Evolutionary conservation across 2,329 filamentous ascomycete genomes (phyloP), one percentile per base, ranked within the genome.

Genomic region (Metarhizium brunneum): DNA sequence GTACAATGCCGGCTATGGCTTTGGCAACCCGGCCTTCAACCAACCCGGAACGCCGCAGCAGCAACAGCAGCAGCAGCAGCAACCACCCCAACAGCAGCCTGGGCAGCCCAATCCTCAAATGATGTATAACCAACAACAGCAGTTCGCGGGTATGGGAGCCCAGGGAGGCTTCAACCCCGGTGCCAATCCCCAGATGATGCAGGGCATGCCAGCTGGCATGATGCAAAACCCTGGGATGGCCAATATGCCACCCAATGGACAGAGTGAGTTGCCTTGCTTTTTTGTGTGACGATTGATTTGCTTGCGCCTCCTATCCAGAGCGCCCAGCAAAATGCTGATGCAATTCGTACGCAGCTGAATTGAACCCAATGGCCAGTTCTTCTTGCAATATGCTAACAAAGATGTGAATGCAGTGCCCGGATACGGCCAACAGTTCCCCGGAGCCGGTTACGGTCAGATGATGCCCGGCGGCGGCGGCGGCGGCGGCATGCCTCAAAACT

Each of bases 141-240:
- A 80, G 70, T 83, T 78, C 62, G 71, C 76, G 53, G 70, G 68
- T 63, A 81, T 83, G 78, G 72, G 70, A 54, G 70, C 73, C 56
- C 79, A 81, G 65, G 72, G 71, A 57, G 70, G 67, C 59, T 83
- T 81, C 62, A 73, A 73, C 52, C 75, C 74, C 50, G 76, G 73
- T 60, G 75, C 76, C 53, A 81, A 78, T 61, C 71, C 75, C 54
- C 71, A 79, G 69, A 81, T 83, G 78, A 81, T 81, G 74, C 70
- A 73, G 52, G 75, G 72, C 60, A 77, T 76, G 45, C 75, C 77
- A 70, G 76, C 73, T 69, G 80, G 76, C 65, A 84, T 85, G 81
- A 84, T 85, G 82, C 82, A 80, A 71, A 82, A 77, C 66, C 69
- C 79, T 62, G 77, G 71, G 65, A 81, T 83, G 79, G 76, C 75